Evolutionary conservation across 177 flowering plant genomes (phyloP), one percentile per base, ranked within the genome.

Genomic region (Vitis hybrid): DNA sequence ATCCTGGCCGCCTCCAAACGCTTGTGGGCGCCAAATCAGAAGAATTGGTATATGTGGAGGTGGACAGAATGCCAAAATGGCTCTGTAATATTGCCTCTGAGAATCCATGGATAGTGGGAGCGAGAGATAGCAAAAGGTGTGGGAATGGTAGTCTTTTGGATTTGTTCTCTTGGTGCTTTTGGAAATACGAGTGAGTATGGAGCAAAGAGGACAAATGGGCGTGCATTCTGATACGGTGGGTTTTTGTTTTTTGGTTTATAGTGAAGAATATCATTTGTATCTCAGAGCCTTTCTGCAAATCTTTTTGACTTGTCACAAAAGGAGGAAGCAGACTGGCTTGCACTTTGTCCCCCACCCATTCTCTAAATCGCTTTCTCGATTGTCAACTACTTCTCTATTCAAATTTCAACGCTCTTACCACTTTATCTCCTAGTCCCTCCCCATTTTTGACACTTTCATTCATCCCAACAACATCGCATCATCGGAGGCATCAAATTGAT

Each of bases 31-130:
- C 46, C 1, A 7, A 5, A 0, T 35, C 46, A 35, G 46, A 35
- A 35, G 46, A 35, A 35, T 35, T 35, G 4, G 46, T 35, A 7
- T 1, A 35, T 35, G 0, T 35, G 64, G 64, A 60, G 64, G 64
- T 60, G 49, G 64, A 60, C 64, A 60, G 64, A 60, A 60, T 60
- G 64, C 64, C 64, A 60, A 60, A 27, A 60, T 32, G 27, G 64
- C 64, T 60, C 14, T 60, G 64, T 27, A 60, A 60, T 5, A 60
- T 60, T 13, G 11, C 64, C 64, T 60, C 48, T 60, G 48, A 32
- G 64, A 60, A 60, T 27, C 64, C 13, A 19, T 8, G 10, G 5
- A 15, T 0, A 56, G 59, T 12, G 59, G 13, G 59, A 56, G 59
- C 0, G 59, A 56, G 27, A 56, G 59, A 56, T 3, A 14, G 59